A percentile compares a stretch with the other conserved stretches of the same genome.
Evolutionary conservation across 306 rosid species (phyloP).

Genomic region (Prunus persica): Prunus_persica_NCBIv2 NC_034013.1:1535001-1535500

Average conservation of each 20-base stretch:
- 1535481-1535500: not conserved
- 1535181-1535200: not conserved
- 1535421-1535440: not conserved
- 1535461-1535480: no score
- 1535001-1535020: not conserved
- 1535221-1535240: no score
- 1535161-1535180: not conserved
- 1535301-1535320: conserved; percentile 56
- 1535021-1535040: not conserved
- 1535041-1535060: not conserved
- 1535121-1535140: not conserved
- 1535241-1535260: not conserved
- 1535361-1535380: conserved; percentile 65
- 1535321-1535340: conserved; percentile 75
- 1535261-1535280: not conserved
- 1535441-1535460: not conserved
- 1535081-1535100: not conserved
- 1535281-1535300: not conserved
- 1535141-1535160: not conserved
- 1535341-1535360: conserved; percentile 89
- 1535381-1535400: conserved; percentile 60
- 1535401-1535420: conserved; percentile 5
- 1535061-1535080: not conserved
- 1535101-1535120: not conserved
- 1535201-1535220: not conserved